These are phyloP conservation scores for Kalaharituber pfeilii DNA, from an alignment of 2,329 filamentous ascomycete genomes.

Conservation along the genomic window DNA sequence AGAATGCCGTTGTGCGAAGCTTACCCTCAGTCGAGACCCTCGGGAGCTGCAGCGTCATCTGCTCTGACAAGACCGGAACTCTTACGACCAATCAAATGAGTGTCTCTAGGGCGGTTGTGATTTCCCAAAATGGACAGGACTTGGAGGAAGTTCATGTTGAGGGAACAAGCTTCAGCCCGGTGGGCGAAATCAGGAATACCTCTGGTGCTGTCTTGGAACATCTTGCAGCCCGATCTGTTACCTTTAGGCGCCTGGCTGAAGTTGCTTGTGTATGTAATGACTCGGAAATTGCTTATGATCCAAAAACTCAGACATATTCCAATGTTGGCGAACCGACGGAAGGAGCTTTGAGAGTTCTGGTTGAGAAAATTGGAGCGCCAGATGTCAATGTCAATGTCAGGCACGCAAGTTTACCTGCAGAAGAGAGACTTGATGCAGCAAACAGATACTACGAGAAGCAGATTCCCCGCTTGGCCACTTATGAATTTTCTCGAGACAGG, in stretches of 20 bases:
- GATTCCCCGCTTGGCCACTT: constrained; percentile 62
- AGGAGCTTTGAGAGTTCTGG: constrained; percentile 62
- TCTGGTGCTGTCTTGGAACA: constrained; percentile 36
- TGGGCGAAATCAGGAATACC: constrained; percentile 53
- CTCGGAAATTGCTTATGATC: constrained; percentile 63
- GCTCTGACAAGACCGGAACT: constrained; percentile 97
- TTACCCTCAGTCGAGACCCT: constrained; percentile 93
- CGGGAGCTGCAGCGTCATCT: constrained; percentile 97
- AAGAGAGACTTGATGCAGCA: constrained; percentile 57
- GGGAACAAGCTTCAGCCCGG: constrained; percentile 79
- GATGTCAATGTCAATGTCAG: constrained; percentile 32
- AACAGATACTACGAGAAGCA: constrained; percentile 70
- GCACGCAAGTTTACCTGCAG: constrained; percentile 33
- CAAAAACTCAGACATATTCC: constrained; percentile 53
- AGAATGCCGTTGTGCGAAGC: constrained; percentile 92
- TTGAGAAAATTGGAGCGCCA: constrained; percentile 83
- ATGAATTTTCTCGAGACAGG: constrained; percentile 90
- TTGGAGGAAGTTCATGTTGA: constrained; percentile 78
- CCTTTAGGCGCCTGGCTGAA: constrained; percentile 59
- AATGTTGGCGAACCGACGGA: constrained; percentile 91
- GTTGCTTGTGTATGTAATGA: constrained; percentile 75
- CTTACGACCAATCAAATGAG: constrained; percentile 99
- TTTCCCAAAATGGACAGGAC: constrained; percentile 38
- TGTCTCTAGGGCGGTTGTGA: constrained; percentile 76
- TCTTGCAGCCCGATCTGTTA: constrained; percentile 51